These are phyloP conservation scores for Leccinum subtestaceum DNA, from an alignment of 768 basidiomycete genomes.

Conservation along the genomic window DNA sequence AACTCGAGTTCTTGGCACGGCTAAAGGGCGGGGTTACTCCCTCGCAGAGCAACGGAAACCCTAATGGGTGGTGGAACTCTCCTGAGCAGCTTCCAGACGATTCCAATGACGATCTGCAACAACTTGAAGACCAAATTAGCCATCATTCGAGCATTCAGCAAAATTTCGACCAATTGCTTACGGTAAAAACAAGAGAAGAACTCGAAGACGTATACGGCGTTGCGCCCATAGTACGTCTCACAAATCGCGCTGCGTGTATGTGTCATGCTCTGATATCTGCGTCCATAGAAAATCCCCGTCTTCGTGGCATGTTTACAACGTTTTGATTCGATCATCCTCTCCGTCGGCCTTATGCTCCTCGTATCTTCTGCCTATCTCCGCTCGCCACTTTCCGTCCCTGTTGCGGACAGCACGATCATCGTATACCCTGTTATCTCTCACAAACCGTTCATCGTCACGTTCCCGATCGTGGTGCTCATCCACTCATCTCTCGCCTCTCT, in stretches of 20 bases:
- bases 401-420: slow-evolving; percentile 14
- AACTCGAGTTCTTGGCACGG: slow-evolving; percentile 37
- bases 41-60: slow-evolving; percentile 8
- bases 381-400: slow-evolving; percentile 42
- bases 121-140: slow-evolving; percentile 19
- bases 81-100: slow-evolving; percentile 6
- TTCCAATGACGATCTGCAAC: slow-evolving; percentile 17
- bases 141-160: slow-evolving; percentile 49
- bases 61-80: slow-evolving; percentile 10
- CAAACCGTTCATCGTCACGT: slow-evolving; percentile 37
- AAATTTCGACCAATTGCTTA: slow-evolving; percentile 64
- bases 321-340: slow-evolving; percentile 67
- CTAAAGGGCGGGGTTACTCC: slow-evolving; percentile 17
- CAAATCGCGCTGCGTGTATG: not conserved
- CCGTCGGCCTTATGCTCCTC: slow-evolving; percentile 55
- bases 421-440: slow-evolving; percentile 29
- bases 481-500: slow-evolving; percentile 59
- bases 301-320: slow-evolving; percentile 78
- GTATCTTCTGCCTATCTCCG: slow-evolving; percentile 61
- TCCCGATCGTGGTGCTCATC: slow-evolving; percentile 43
- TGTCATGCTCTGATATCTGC: slow-evolving; percentile 4
- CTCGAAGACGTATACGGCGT: slow-evolving; percentile 77
- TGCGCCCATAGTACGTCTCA: slow-evolving; percentile 66
- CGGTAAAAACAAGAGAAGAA: slow-evolving; percentile 66
- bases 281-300: slow-evolving; percentile 64